A percentile compares a stretch with the other conserved stretches of the same genome.
These are phyloP conservation scores for Rhodocollybia butyracea DNA, from an alignment of 768 basidiomycete genomes.

Conservation along the genomic window DNA sequence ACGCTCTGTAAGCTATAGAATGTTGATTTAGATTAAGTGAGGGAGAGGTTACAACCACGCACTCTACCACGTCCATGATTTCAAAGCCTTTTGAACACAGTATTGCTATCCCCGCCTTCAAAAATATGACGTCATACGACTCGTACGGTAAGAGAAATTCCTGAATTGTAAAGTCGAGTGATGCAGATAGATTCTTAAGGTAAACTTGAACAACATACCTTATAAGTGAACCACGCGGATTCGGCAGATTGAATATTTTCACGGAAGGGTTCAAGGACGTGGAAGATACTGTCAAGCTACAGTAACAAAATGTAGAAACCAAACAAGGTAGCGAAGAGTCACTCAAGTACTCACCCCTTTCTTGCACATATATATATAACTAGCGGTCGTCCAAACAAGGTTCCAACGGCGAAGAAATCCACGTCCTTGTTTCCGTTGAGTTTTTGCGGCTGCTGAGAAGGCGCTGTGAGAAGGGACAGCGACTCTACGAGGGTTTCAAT, in stretches of 20 bases:
- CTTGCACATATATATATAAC: slow-evolving; percentile 80
- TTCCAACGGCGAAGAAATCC: slow-evolving; percentile 93
- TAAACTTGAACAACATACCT: slow-evolving; percentile 30
- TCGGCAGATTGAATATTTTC: slow-evolving; percentile 81
- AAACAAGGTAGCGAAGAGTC: slow-evolving; percentile 61
- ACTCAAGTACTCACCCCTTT: slow-evolving; percentile 65
- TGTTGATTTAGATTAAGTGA: slow-evolving; percentile 60
- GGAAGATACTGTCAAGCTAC: slow-evolving; percentile 87
- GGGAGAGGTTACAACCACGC: slow-evolving; percentile 34
- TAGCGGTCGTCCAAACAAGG: slow-evolving; percentile 79
- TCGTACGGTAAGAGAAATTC: slow-evolving; percentile 91
- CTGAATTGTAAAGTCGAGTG: background rate
- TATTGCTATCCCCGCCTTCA: slow-evolving; percentile 91
- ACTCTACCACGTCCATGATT: slow-evolving; percentile 98
- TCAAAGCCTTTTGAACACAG: slow-evolving; percentile 94
- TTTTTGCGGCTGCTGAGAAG: slow-evolving; percentile 82
- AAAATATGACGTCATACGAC: slow-evolving; percentile 86
- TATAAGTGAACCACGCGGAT: slow-evolving; percentile 95
- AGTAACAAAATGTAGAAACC: no score
- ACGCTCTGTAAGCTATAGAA: slow-evolving; percentile 75
- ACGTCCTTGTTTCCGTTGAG: slow-evolving; percentile 90
- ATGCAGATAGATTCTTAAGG: background rate
- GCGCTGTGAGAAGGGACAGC: slow-evolving; percentile 59
- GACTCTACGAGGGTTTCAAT: slow-evolving; percentile 96
- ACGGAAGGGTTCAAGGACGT: slow-evolving; percentile 92